A percentile compares a stretch with the other conserved stretches of the same genome.
phyloP scores from a whole-genome alignment of 345 rosid genomes.

The Schrenkiella parvula region DNA sequence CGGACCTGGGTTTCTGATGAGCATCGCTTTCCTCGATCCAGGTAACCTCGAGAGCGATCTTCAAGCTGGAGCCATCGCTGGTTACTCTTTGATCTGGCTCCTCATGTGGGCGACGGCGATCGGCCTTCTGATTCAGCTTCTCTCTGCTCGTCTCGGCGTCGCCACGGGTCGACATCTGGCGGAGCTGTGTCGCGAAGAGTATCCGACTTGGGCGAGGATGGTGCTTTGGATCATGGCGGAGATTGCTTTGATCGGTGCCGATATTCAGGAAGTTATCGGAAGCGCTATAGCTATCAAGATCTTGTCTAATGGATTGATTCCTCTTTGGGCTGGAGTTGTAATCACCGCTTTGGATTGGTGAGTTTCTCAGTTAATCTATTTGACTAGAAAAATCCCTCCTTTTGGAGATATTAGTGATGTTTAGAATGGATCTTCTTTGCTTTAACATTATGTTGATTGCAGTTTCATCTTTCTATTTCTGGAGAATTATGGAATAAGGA shows the following conservation, averaged over 20 bases:
- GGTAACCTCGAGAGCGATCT: slow-evolving; percentile 96
- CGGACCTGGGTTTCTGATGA: slow-evolving; percentile 93
- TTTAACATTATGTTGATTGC: slow-evolving; percentile 22
- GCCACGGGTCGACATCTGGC: slow-evolving; percentile 89
- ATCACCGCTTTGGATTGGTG: slow-evolving; percentile 89
- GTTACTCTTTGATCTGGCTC: slow-evolving; percentile 88
- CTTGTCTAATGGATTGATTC: slow-evolving; percentile 73
- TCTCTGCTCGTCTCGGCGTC: slow-evolving; percentile 90
- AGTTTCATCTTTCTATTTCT: slow-evolving; percentile 88
- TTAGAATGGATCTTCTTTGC: background rate
- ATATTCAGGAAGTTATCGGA: slow-evolving; percentile 93
- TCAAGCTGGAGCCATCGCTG: slow-evolving; percentile 96
- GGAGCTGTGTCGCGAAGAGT: slow-evolving; percentile 87
- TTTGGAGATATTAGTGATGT: background rate
- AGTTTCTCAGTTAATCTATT: background rate
- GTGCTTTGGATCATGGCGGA: slow-evolving; percentile 93
- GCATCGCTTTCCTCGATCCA: slow-evolving; percentile 95
- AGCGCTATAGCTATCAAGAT: slow-evolving; percentile 93
- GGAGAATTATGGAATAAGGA: slow-evolving; percentile 95
- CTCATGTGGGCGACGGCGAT: slow-evolving; percentile 92
- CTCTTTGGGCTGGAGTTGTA: slow-evolving; percentile 91
- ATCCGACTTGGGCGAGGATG: slow-evolving; percentile 80
- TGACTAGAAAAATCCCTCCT: background rate
- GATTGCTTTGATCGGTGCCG: slow-evolving; percentile 89
- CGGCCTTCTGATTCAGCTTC: slow-evolving; percentile 84